These are phyloP conservation scores for Tardiomyces blankii DNA, from an alignment of 1,139 yeast species.

Conservation along the genomic window DNA sequence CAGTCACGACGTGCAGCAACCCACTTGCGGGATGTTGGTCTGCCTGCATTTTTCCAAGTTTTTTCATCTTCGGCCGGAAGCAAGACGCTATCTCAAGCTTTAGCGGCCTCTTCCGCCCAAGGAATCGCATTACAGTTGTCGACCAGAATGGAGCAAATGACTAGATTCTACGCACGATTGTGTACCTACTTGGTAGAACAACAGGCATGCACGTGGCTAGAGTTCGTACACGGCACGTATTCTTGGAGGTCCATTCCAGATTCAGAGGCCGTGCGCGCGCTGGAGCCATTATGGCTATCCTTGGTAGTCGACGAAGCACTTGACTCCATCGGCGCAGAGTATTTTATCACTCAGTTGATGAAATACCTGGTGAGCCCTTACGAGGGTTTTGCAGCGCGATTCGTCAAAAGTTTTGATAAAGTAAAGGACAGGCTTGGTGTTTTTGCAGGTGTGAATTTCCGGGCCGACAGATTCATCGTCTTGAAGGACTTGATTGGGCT, in stretches of 20 bases:
- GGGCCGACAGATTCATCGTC: no score
- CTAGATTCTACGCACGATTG: background rate
- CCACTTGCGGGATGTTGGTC: background rate
- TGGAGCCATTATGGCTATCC: background rate
- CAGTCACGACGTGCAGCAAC: background rate
- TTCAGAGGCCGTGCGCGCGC: background rate
- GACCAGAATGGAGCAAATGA: background rate
- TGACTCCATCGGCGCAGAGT: background rate
- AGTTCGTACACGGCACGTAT: background rate
- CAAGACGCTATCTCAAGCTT: no score
- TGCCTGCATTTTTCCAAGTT: background rate
- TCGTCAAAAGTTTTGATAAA: no score
- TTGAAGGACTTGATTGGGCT: no score
- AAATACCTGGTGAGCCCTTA: background rate
- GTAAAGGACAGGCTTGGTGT: no score
- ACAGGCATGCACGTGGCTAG: background rate
- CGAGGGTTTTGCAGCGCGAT: no score
- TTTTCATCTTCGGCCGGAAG: background rate
- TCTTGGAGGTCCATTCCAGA: background rate
- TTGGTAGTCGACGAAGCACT: background rate
- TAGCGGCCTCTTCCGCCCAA: no score
- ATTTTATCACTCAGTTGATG: background rate
- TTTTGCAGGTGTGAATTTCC: no score
- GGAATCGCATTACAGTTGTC: background rate
- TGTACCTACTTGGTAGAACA: background rate